Evolutionary conservation across 768 basidiomycete genomes (phyloP), one percentile per base, ranked within the genome.

Genomic region (Xerocomellus intermedius): DNA sequence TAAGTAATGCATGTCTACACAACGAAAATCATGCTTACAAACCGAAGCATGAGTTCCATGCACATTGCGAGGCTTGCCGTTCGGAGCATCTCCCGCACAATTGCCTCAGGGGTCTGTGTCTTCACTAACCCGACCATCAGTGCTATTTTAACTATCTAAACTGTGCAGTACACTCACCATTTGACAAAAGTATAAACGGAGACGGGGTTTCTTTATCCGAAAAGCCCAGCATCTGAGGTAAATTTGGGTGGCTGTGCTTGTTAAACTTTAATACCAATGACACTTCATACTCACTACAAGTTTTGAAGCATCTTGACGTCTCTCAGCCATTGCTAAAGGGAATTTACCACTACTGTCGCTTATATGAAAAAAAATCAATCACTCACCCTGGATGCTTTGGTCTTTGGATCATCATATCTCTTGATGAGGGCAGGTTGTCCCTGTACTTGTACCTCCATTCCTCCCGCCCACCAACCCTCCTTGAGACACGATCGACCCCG

Each of bases 161-260:
- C 21, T 19, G 4, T 8, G 39, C 22, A 26, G 4, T 5, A 1
- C 13, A 30, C 42, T 54, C 48, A 79, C 81, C 78, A 48, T 78
- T 77, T 1, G 80, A 78, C 21, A 82, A 62, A n/a, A 82, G 56
- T 48, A 82, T 78, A 56, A 82, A 82, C 0, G 79, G 80, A 0
- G 77, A 79, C 2, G 74, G 74, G 0, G 75, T 66, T 35, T 75
- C 69, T 16, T 75, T 75, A 14, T 74, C 66, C 0, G 80, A 82
- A 58, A 78, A 78, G 2, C 81, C 80, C 8, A 79, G 56, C 73
- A 83, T 75, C 60, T 82, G 80, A 0, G 82, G 81, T 22, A 82
- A 64, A 58, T 79, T 81, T 17, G 80, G 78, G 52, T 81, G 81
- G 56, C 81, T 80, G 37, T 16, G 30, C 17, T 33, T 8, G 4